These are phyloP conservation scores for Nothophaeocryptopus gaeumannii DNA, from an alignment of 2,329 filamentous ascomycete genomes.

Conservation along the genomic window DNA sequence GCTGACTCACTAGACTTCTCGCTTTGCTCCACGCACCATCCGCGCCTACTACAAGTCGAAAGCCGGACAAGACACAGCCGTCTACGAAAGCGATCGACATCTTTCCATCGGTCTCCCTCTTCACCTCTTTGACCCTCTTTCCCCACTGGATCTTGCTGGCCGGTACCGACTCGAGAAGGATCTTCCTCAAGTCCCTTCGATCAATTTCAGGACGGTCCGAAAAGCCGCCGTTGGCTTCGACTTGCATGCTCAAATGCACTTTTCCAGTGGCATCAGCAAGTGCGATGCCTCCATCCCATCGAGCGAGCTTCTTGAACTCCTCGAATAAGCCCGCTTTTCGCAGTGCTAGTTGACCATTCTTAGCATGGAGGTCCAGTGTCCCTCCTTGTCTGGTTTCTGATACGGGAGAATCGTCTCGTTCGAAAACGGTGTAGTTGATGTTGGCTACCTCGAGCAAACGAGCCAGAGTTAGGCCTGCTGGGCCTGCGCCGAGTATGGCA, in stretches of 20 bases:
- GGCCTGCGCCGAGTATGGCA: constrained; percentile 36
- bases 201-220: constrained; percentile 41
- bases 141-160: constrained; percentile 37
- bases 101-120: constrained; percentile 15
- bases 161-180: constrained; percentile 39
- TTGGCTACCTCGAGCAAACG: constrained; percentile 25
- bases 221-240: constrained; percentile 25
- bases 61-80: constrained; percentile 35
- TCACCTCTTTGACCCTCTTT: constrained; percentile 23
- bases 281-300: constrained; percentile 24
- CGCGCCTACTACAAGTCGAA: constrained; percentile 48
- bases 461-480: constrained; percentile 31
- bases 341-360: constrained; percentile 31
- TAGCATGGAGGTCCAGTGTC: constrained; percentile 33
- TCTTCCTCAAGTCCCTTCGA: constrained; percentile 35
- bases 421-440: constrained; percentile 31
- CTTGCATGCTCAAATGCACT: constrained; percentile 23
- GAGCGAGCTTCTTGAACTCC: constrained; percentile 28
- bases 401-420: constrained; percentile 25
- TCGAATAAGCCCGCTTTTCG: constrained; percentile 31
- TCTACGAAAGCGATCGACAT: constrained; percentile 32
- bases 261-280: constrained; percentile 17
- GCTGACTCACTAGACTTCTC: constrained; percentile 30
- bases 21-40: constrained; percentile 49
- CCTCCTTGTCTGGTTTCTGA: constrained; percentile 23